These are phyloP conservation scores for Verticillium albo-atrum DNA, from an alignment of 2,329 filamentous ascomycete genomes.

Conservation along the genomic window DNA sequence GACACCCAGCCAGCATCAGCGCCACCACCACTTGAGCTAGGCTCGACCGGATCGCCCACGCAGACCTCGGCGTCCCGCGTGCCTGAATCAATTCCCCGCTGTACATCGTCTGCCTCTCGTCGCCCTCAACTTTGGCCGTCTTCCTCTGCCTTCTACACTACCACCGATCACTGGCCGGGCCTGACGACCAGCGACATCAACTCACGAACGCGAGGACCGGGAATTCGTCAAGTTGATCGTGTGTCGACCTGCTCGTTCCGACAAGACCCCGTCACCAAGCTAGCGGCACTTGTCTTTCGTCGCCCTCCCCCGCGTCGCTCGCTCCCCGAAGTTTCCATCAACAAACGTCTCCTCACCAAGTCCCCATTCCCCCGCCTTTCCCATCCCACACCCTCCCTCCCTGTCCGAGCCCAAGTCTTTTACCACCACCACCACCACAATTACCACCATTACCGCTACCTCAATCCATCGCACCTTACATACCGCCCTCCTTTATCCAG, in stretches of 20 bases:
- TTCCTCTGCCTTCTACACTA: not conserved
- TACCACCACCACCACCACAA: too few species aligned
- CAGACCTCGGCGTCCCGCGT: not conserved
- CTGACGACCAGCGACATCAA: not conserved
- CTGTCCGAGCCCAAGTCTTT: slow-evolving; percentile 6
- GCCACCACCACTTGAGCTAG: not conserved
- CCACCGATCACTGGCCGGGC: not conserved
- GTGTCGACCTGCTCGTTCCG: not conserved
- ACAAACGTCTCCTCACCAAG: slow-evolving; percentile 9
- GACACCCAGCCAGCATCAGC: slow-evolving; percentile 4
- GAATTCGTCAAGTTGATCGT: not conserved
- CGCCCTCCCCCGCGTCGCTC: not conserved
- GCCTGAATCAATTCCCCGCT: not conserved
- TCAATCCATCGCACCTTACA: not conserved
- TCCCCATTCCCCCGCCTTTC: slow-evolving; percentile 15
- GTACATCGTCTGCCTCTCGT: not conserved
- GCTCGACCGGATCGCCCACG: not conserved
- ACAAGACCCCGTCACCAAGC: not conserved
- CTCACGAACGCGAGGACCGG: not conserved
- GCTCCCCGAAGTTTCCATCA: not conserved
- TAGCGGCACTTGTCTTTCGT: not conserved
- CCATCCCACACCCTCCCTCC: slow-evolving; percentile 17
- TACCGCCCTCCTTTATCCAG: slow-evolving; percentile 8
- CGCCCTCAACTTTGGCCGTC: not conserved
- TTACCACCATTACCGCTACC: too few species aligned